Evolutionary conservation across 805 yeast species (phyloP), one percentile per base, ranked within the genome.

Genomic region (Scheffersomyces coipomensis): DNA sequence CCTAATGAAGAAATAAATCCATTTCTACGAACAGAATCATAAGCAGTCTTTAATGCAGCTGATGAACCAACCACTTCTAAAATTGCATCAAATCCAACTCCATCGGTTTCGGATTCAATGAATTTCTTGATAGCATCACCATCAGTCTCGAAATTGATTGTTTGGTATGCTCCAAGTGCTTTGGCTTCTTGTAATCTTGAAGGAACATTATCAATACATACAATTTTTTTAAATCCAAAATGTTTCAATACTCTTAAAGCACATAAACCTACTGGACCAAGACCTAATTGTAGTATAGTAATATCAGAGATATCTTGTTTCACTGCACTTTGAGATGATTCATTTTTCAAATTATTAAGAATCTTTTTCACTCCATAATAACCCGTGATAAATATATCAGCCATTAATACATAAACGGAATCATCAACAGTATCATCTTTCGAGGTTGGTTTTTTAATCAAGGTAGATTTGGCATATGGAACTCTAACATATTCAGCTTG

Each of bases 381-480:
- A 0, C 83, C 85, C 1, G 85, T 80, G 31, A 81, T 76, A 59
- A 80, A 79, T 37, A 80, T 79, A 53, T 80, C 85, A 11, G 83
- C 79, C 82, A 79, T 75, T 45, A 80, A 53, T 5, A 79, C 71
- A 23, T 78, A 71, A 8, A 74, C 67, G 3, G 69, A 54, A 42
- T 74, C 77, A 41, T 73, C 71, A 18, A 58, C 54, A 2, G 50
- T 50, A 33, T 51, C 49, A 1, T 44, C 44, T 8, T 43, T 21
- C 1, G n/a, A 5, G 29, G 11, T 23, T 4, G 81, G 81, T 37
- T 70, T 66, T 29, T 61, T 70, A 37, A 67, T 63, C 48, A 80
- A 55, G 1, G 80, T 74, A 10, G 71, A 60, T 33, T 69, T 75
- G 3, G 85, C 85, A 43, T 59, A 66, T 7, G 85, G 85, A n/a